phyloP scores from a whole-genome alignment of 306 rosid genomes.

The Acmispon strigosus region DNA sequence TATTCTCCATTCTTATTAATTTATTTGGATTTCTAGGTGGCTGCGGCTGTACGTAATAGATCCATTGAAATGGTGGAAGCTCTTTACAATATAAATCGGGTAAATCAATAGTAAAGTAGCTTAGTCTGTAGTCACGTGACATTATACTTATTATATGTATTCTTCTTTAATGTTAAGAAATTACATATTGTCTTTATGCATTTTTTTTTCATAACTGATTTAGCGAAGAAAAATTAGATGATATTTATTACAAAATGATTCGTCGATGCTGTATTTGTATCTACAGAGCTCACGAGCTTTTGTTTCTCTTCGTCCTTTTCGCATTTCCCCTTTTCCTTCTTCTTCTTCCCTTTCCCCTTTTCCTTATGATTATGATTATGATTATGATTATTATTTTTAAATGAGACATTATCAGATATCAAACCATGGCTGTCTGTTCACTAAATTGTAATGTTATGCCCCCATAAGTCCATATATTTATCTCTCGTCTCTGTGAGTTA shows the following conservation, averaged over 20 bases:
- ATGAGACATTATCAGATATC: not conserved
- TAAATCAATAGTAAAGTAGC: conserved; percentile 24
- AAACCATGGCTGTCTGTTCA: not conserved
- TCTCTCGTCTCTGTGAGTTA: not conserved
- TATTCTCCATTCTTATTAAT: conserved; percentile 6
- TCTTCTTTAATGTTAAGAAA: not conserved
- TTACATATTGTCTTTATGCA: not conserved
- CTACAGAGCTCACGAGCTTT: not conserved
- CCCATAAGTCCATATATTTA: not conserved
- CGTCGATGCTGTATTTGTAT: not conserved
- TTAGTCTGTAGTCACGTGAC: not conserved
- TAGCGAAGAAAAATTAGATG: not conserved
- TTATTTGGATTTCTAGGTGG: conserved; percentile 53
- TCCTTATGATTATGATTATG: no score
- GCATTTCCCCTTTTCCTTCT: not conserved
- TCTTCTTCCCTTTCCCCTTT: no score
- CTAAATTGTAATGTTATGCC: not conserved
- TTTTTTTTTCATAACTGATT: not conserved
- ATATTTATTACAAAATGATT: not conserved
- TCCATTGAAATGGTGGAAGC: conserved; percentile 73
- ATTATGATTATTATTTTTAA: not conserved
- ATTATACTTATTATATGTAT: not conserved
- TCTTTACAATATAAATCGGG: conserved; percentile 75
- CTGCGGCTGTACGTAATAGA: conserved; percentile 50
- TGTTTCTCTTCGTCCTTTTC: not conserved